Percentiles rank a stretch among this genome's conserved stretches.
Evolutionary conservation across 2,329 filamentous ascomycete species (phyloP).

Genomic region (Apiospora saccharicola): DNA sequence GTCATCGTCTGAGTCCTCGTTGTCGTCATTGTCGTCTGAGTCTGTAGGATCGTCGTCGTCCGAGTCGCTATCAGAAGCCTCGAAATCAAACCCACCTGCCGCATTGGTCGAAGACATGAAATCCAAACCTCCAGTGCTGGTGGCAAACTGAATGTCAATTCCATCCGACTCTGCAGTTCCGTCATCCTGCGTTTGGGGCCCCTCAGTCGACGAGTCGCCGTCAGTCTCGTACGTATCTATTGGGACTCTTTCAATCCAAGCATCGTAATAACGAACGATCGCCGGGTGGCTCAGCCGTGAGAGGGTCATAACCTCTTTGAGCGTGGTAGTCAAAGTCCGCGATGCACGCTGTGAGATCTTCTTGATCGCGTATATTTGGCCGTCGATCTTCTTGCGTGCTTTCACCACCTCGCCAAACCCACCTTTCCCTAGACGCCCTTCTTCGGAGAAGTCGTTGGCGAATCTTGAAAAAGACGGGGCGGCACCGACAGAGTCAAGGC

Average conservation of each 20-base stretch:
- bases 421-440: slow-evolving; percentile 87
- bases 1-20: slow-evolving; percentile 50
- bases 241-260: slow-evolving; percentile 83
- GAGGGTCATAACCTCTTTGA: slow-evolving; percentile 86
- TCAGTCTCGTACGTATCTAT: slow-evolving; percentile 60
- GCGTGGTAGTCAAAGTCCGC: slow-evolving; percentile 79
- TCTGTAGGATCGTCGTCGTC: slow-evolving; percentile 47
- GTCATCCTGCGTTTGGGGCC: slow-evolving; percentile 44
- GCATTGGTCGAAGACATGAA: slow-evolving; percentile 89
- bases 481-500: slow-evolving; percentile 68
- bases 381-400: slow-evolving; percentile 91
- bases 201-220: slow-evolving; percentile 62
- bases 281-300: slow-evolving; percentile 92
- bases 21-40: slow-evolving; percentile 47
- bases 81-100: slow-evolving; percentile 79
- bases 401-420: slow-evolving; percentile 97
- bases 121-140: slow-evolving; percentile 83
- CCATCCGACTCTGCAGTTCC: slow-evolving; percentile 50
- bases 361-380: slow-evolving; percentile 94
- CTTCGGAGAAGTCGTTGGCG: slow-evolving; percentile 87
- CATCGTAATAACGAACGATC: slow-evolving; percentile 90
- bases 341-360: slow-evolving; percentile 88
- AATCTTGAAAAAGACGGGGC: slow-evolving; percentile 74
- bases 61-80: slow-evolving; percentile 51
- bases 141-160: slow-evolving; percentile 65